Conservation (phyloP, 352 stramenopile species). For the Pythium utonaiense region DNA sequence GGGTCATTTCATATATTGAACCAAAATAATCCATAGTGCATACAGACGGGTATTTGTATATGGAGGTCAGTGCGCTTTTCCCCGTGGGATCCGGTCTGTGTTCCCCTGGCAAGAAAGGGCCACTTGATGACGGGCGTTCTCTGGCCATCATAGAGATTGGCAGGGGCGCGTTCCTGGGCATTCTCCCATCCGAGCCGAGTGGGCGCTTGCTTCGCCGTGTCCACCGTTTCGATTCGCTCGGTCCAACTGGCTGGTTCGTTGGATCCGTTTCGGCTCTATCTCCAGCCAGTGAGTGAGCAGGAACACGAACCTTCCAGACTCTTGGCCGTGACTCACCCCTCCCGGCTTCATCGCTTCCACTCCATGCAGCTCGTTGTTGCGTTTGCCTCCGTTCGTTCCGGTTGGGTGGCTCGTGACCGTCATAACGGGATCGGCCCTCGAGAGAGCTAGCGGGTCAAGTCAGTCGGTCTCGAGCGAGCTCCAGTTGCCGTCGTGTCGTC, state of each 20-base stretch:
- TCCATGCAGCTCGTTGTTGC: not conserved
- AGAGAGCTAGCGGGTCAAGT: not conserved
- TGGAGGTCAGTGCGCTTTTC: not conserved
- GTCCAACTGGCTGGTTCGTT: conserved; percentile 7
- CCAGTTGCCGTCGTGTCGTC: not conserved
- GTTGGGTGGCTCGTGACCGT: not conserved
- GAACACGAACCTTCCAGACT: not conserved
- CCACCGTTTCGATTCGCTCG: not conserved
- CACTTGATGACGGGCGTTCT: conserved; percentile 11
- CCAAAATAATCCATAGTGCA: not conserved
- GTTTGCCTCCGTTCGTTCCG: not conserved
- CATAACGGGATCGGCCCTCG: not conserved
- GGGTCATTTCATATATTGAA: not conserved
- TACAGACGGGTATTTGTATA: not conserved
- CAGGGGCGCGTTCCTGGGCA: not conserved
- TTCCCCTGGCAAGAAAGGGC: conserved; percentile 2
- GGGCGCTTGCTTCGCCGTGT: too few species aligned
- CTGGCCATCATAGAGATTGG: conserved; percentile 25
- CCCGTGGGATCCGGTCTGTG: conserved; percentile 1
- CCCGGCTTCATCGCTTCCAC: not conserved
- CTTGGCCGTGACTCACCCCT: not conserved
- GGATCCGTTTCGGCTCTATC: conserved; percentile 10
- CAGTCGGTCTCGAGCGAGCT: not conserved
- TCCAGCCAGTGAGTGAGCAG: conserved; percentile 1
- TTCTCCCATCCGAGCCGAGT: not conserved